Base-by-base conservation (phyloP, 176 grass and related monocot species). In the Thalia dealbata region DNA sequence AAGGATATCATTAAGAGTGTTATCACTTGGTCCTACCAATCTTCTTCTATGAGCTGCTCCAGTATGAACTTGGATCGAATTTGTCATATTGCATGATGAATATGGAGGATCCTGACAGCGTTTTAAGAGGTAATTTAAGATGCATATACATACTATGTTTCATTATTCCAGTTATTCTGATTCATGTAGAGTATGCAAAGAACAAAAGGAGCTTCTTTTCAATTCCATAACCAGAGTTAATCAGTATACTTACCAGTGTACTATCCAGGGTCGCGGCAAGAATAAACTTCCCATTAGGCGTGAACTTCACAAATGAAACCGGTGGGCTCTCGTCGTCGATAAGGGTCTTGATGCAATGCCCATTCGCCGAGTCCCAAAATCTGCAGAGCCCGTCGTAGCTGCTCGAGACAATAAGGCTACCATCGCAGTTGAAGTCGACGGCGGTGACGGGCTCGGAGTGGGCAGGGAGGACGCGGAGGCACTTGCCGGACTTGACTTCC, bases 301-400 rank as follows among this genome's bases (percentile, higher is more conserved):
- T 59, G 52, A 73, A 73, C 29, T 73, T 73, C 25, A 42, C 52
- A 18, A 58, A 73, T 6, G 52, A 59, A 51, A 59, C 71, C 16
- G 50, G 71, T 8, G 71, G 29, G 18, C 51, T 73, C 15, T 73
- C 71, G 16, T 73, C 51, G 19, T 73, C 71, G 38, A 73, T 58
- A 8, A 59, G 71, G 15, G 71, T 59, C 52, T 58, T 73, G 24
- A 72, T 54, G 45, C 69, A 72, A 51, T 54, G 69, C 18, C 71
- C 52, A 7, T 24, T 73, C 16, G 15, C 71, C 4, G 19, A 73
- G 27, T 41, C 52, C 71, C 71, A 73, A 25, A 73, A 41, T 13
- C 71, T 27, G 71, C 27, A 58, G 27, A 73, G 71, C 18, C 71
- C 71, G 26, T 55, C 71, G 26, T 73, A 41, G 71, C 71, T 73